Evolutionary conservation across 2,329 filamentous ascomycete species (phyloP).

Genomic region (Fusarium xyrophilum): DNA sequence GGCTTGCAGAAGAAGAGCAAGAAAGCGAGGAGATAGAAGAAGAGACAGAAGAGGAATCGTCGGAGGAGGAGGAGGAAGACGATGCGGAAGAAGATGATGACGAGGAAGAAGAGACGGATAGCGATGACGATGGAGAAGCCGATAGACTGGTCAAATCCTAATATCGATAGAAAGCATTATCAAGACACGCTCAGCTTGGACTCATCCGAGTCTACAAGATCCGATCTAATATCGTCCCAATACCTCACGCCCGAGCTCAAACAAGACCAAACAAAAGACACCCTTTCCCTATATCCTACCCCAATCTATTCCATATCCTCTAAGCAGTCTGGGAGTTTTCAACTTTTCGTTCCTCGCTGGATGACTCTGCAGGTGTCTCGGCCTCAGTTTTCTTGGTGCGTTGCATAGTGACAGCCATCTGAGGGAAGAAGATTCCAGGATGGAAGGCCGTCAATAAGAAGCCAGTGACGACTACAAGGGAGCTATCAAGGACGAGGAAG

Average conservation of each 20-base stretch:
- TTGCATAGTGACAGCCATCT: slow-evolving; percentile 52
- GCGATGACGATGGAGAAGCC: slow-evolving; percentile 55
- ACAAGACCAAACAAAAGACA: not conserved
- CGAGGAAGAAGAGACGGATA: slow-evolving; percentile 58
- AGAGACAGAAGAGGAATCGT: slow-evolving; percentile 57
- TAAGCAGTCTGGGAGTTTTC: slow-evolving; percentile 26
- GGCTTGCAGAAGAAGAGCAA: slow-evolving; percentile 77
- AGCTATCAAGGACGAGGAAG: slow-evolving; percentile 64
- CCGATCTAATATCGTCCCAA: slow-evolving; percentile 1
- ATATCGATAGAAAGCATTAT: slow-evolving; percentile 31
- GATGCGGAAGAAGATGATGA: slow-evolving; percentile 59
- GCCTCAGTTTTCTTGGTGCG: slow-evolving; percentile 35
- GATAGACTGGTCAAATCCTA: slow-evolving; percentile 53
- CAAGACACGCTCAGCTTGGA: slow-evolving; percentile 6
- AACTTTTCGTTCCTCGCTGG: slow-evolving; percentile 40
- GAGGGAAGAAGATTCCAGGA: slow-evolving; percentile 62
- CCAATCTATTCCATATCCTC: not conserved
- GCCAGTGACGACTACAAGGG: slow-evolving; percentile 59
- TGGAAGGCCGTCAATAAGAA: slow-evolving; percentile 60
- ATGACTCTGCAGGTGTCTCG: slow-evolving; percentile 40
- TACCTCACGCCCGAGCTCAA: not conserved
- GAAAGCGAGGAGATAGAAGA: slow-evolving; percentile 64
- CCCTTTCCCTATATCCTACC: not conserved
- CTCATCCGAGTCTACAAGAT: slow-evolving; percentile 19
- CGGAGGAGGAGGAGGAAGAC: slow-evolving; percentile 58